These are phyloP conservation scores for Rubroshorea leprosula DNA, from an alignment of 345 rosid genomes.

Conservation along the genomic window DNA sequence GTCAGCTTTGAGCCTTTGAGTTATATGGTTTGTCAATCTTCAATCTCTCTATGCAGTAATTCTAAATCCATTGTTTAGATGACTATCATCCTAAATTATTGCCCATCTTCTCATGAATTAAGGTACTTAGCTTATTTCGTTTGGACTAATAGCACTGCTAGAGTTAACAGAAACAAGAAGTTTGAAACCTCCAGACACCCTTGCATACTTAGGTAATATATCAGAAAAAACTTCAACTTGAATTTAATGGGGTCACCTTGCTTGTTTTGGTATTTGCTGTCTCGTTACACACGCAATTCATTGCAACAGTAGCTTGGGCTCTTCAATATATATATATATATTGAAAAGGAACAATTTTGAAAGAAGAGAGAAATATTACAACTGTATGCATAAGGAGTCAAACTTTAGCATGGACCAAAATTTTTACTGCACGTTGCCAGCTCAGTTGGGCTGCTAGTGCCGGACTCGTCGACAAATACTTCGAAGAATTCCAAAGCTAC, in stretches of 20 bases:
- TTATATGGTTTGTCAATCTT: background rate
- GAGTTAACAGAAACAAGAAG: background rate
- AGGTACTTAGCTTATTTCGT: background rate
- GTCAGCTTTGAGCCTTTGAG: background rate
- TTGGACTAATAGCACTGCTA: background rate
- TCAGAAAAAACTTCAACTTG: too few species aligned
- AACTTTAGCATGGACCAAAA: too few species aligned
- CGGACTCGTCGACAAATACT: too few species aligned
- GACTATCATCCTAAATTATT: too few species aligned
- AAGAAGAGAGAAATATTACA: too few species aligned
- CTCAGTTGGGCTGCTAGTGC: too few species aligned
- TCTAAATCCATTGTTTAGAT: too few species aligned
- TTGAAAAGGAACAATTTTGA: too few species aligned
- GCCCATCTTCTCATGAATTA: too few species aligned
- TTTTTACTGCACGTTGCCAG: too few species aligned
- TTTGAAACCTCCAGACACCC: background rate
- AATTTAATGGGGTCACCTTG: background rate
- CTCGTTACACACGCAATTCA: background rate
- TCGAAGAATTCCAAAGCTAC: background rate
- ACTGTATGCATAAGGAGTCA: too few species aligned
- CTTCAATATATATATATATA: too few species aligned
- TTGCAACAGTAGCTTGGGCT: background rate
- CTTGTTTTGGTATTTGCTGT: background rate
- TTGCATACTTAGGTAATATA: background rate
- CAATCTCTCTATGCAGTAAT: background rate